Evolutionary conservation across 805 yeast genomes (phyloP), one percentile per base, ranked within the genome.

Genomic region (Metschnikowia cubensis): DNA sequence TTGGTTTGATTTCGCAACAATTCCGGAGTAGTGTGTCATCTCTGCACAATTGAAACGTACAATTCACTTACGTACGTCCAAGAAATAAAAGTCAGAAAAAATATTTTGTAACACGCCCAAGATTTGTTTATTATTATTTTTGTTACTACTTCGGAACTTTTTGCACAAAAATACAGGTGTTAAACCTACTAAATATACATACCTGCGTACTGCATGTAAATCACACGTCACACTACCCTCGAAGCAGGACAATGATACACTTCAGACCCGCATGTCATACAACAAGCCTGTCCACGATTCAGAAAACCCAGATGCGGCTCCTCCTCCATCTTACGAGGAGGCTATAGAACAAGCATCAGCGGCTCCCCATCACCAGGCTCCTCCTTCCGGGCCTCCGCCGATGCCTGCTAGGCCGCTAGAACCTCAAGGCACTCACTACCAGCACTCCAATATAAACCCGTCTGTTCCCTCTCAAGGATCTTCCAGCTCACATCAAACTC

Each of bases 241-340:
- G 18, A 17, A 41, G 36, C 25, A 31, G 32, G 35, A 38, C 34
- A 25, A 39, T 15, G 20, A 6, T 7, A 17, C 18, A 20, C 37
- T 6, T 32, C n/a, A 32, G 15, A 11, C 11, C 31, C 25, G 31
- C 45, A 42, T 42, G 45, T 42, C 45, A n/a, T 33, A 22, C 21
- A 32, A 20, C 20, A 33, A 42, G 6, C 18, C 18, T 20, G 6
- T 25, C 7, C 5, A 10, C 45, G 45, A 42, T 10, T 21, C 37
- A n/a, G 45, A 20, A 2, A 33, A 42, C 11, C 15, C n/a, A n/a
- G 31, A 42, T n/a, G 21, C 44, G 25, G 48, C 45, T 1, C 57
- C 59, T 3, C 61, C 61, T 4, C 84, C 84, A 6, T 65, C 76
- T 8, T 79, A 79, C 53, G 71, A 71, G 7, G 82, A 79, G 37